Evolutionary conservation across 2,329 filamentous ascomycete genomes (phyloP).

Genomic region (Microsporum ferrugineum): DNA sequence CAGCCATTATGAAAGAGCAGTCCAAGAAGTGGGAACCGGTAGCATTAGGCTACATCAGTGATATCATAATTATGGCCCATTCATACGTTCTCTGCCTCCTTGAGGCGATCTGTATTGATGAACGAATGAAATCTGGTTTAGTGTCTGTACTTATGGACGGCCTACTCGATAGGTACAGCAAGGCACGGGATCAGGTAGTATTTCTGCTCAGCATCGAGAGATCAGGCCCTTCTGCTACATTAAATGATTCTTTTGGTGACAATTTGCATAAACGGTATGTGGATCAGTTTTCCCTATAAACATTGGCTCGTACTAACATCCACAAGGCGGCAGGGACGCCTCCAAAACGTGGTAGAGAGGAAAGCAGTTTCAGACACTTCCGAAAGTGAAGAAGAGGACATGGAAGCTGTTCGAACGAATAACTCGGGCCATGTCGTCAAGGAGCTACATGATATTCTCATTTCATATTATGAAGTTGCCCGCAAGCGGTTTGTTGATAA

Average conservation of each 20-base stretch:
- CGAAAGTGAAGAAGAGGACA: slow-evolving; percentile 6
- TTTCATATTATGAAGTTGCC: slow-evolving; percentile 52
- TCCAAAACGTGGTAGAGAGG: not conserved
- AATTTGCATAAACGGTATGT: slow-evolving; percentile 31
- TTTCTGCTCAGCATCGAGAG: slow-evolving; percentile 46
- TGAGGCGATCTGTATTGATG: slow-evolving; percentile 34
- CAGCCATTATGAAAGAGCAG: slow-evolving; percentile 41
- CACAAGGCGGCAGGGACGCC: not conserved
- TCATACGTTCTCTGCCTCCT: slow-evolving; percentile 41
- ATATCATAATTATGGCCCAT: slow-evolving; percentile 43
- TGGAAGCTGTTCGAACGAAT: slow-evolving; percentile 17
- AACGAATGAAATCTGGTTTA: slow-evolving; percentile 34
- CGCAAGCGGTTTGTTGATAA: slow-evolving; percentile 52
- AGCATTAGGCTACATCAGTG: slow-evolving; percentile 40
- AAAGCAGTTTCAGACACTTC: slow-evolving; percentile 4
- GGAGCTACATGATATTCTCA: slow-evolving; percentile 50
- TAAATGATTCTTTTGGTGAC: slow-evolving; percentile 43
- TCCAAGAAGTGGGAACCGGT: slow-evolving; percentile 44
- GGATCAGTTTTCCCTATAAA: not conserved
- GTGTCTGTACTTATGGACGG: slow-evolving; percentile 36
- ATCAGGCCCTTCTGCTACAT: slow-evolving; percentile 36
- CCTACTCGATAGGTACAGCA: slow-evolving; percentile 37
- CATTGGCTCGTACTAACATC: not conserved
- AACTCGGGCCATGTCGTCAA: slow-evolving; percentile 33
- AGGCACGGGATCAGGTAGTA: slow-evolving; percentile 38